phyloP scores from a whole-genome alignment of 176 grass and related monocot genomes.

The Oryza meridionalis region DNA sequence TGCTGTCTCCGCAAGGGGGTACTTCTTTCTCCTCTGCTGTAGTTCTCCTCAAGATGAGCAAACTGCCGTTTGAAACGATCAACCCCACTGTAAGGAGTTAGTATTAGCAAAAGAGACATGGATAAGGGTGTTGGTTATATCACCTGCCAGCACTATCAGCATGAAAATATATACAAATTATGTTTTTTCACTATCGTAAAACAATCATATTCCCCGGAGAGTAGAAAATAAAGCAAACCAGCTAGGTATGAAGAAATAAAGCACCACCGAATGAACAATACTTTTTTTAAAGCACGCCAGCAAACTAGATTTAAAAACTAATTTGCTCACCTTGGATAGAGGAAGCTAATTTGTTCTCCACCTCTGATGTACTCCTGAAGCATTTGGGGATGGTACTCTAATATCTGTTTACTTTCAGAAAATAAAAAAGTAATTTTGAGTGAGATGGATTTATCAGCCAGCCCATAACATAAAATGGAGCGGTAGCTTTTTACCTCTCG shows the following conservation, averaged over 20 bases:
- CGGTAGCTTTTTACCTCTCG: conserved; percentile 63
- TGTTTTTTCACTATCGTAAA: conserved; percentile 19
- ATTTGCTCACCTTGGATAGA: conserved; percentile 80
- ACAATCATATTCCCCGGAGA: neutral
- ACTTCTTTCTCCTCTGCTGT: conserved; percentile 70
- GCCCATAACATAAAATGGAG: conserved; percentile 33
- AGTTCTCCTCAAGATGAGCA: conserved; percentile 86
- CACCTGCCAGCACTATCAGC: conserved; percentile 19
- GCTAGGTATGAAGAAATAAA: neutral
- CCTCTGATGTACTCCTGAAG: conserved; percentile 76
- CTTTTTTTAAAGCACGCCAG: neutral
- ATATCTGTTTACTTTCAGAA: conserved; percentile 89
- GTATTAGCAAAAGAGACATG: conserved; percentile 21
- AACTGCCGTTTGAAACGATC: conserved; percentile 85
- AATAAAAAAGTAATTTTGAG: conserved; percentile 38
- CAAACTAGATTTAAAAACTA: conserved; percentile 10
- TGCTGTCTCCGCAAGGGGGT: conserved; percentile 62
- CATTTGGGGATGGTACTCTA: conserved; percentile 96
- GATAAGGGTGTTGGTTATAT: conserved; percentile 5
- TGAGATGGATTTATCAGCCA: conserved; percentile 21
- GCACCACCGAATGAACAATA: neutral
- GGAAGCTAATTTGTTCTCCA: conserved; percentile 76
- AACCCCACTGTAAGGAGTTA: conserved; percentile 61
- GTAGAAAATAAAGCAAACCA: neutral
- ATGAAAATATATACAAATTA: conserved; percentile 19